Evolutionary conservation across 2,329 filamentous ascomycete species (phyloP).

Genomic region (Monilinia laxa): DNA sequence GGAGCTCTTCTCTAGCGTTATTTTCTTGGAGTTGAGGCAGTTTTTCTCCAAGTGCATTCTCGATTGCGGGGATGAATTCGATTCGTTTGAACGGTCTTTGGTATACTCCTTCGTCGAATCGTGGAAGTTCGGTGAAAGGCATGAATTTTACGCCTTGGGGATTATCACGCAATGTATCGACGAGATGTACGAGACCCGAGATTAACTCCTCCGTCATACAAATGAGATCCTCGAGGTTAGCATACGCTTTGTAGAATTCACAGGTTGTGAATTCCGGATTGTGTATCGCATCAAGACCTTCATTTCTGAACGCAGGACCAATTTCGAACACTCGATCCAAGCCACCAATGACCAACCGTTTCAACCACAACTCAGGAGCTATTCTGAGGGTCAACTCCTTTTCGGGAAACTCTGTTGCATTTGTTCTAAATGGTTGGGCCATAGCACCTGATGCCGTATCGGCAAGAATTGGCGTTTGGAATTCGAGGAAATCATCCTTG

Average conservation of each 20-base stretch:
- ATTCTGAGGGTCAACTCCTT: conserved; percentile 77
- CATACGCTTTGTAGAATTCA: conserved; percentile 91
- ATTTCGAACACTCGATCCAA: conserved; percentile 91
- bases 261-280: conserved; percentile 98
- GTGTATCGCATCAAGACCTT: conserved; percentile 86
- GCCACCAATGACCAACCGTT: conserved; percentile 84
- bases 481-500: conserved; percentile 73
- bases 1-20: conserved; percentile 59
- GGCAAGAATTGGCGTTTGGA: conserved; percentile 86
- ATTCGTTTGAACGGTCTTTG: conserved; percentile 62
- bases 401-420: conserved; percentile 71
- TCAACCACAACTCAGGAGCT: conserved; percentile 93
- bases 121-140: conserved; percentile 42
- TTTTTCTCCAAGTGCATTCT: conserved; percentile 57
- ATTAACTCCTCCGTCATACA: conserved; percentile 72
- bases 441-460: conserved; percentile 81
- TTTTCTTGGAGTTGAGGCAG: conserved; percentile 45
- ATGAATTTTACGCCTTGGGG: conserved; percentile 43
- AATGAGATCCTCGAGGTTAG: conserved; percentile 73
- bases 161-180: conserved; percentile 48
- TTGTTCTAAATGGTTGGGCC: conserved; percentile 82
- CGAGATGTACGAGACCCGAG: conserved; percentile 54
- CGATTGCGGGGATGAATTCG: conserved; percentile 79
- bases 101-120: conserved; percentile 51
- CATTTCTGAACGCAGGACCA: conserved; percentile 88